phyloP scores from a whole-genome alignment of 805 yeast species.

The Lachancea waltii region DNA sequence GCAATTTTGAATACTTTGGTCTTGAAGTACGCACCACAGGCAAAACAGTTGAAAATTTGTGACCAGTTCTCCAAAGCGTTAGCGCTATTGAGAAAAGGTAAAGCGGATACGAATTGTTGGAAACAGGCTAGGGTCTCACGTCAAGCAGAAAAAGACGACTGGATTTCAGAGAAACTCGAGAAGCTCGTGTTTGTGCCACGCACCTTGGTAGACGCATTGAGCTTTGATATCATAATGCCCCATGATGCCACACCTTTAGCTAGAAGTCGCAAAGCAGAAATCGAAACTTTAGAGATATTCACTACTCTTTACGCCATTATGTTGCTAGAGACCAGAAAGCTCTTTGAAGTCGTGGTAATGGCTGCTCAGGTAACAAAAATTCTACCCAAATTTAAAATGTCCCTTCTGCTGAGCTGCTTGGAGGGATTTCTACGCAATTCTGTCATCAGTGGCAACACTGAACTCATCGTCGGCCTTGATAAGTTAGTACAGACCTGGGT shows the following conservation, averaged over 20 bases:
- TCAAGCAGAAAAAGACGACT: not conserved
- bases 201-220: constrained; percentile 4
- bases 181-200: constrained; percentile 5
- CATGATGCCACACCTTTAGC: constrained; percentile 1
- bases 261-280: constrained; percentile 4
- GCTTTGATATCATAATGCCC: constrained; percentile 5
- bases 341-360: constrained; percentile 7
- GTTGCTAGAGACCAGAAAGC: constrained; percentile 6
- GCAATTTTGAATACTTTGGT: constrained; percentile 2
- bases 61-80: constrained; percentile 3
- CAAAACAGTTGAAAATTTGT: not conserved
- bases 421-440: constrained; percentile 12
- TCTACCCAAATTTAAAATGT: not conserved
- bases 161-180: constrained; percentile 2
- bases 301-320: constrained; percentile 8
- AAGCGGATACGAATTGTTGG: constrained; percentile 3
- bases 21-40: constrained; percentile 6
- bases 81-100: not conserved
- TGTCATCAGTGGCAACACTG: constrained; percentile 7
- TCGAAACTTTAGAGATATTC: constrained; percentile 7
- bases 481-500: constrained; percentile 5
- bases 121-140: constrained; percentile 1
- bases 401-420: constrained; percentile 6
- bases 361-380: not conserved
- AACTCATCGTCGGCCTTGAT: constrained; percentile 10